Evolutionary conservation across 495 filamentous ascomycete species (phyloP).

Genomic region (Geopyxis carbonaria): DNA sequence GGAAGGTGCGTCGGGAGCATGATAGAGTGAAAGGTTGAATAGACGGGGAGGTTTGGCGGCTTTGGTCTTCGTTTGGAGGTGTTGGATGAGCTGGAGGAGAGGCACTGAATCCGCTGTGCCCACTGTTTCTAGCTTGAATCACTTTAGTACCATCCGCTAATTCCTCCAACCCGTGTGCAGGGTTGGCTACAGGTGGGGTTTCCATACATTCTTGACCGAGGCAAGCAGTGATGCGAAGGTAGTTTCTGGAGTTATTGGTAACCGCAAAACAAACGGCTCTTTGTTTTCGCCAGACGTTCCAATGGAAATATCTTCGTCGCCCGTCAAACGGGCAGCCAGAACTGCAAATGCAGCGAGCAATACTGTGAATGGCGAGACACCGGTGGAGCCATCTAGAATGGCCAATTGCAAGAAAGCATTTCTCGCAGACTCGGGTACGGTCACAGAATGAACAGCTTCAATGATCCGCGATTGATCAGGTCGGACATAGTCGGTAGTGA

Average conservation of each 20-base stretch:
- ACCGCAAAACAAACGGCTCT: conserved; percentile 34
- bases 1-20: conserved; percentile 30
- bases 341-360: conserved; percentile 33
- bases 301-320: conserved; percentile 37
- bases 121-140: conserved; percentile 26
- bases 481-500: conserved; percentile 34
- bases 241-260: conserved; percentile 29
- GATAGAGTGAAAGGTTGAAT: conserved; percentile 35
- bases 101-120: conserved; percentile 34
- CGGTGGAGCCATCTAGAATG: conserved; percentile 26
- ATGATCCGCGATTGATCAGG: conserved; percentile 28
- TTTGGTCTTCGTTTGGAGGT: conserved; percentile 31
- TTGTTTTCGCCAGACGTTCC: conserved; percentile 32
- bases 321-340: conserved; percentile 35
- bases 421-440: conserved; percentile 27
- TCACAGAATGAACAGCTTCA: conserved; percentile 34
- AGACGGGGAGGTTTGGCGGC: conserved; percentile 30
- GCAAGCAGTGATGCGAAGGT: conserved; percentile 30
- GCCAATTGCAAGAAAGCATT: conserved; percentile 29
- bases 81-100: conserved; percentile 30
- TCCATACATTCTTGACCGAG: conserved; percentile 34
- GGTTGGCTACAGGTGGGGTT: no score
- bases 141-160: no score
- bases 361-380: conserved; percentile 31
- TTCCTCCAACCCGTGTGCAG: no score